A percentile compares a stretch with the other conserved stretches of the same genome.
phyloP scores from a whole-genome alignment of 495 filamentous ascomycete species.

The Penicillium canariense region DNA sequence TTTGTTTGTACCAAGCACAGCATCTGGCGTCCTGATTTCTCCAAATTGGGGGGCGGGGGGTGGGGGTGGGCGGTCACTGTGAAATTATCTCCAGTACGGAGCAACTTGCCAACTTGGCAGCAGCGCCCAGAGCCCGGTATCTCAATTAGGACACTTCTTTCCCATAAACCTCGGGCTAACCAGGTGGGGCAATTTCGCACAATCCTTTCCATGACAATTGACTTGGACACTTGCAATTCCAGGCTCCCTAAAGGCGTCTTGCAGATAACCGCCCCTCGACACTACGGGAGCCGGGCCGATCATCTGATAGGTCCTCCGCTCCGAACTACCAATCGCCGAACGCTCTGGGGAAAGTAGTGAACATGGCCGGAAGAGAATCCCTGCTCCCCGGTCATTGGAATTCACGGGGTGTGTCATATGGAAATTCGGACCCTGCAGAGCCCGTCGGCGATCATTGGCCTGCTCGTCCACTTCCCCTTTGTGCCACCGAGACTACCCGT shows the following conservation, averaged over 20 bases:
- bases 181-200: not conserved
- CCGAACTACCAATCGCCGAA: conserved; percentile 22
- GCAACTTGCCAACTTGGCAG: not conserved
- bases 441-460: not conserved
- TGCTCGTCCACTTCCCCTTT: not conserved
- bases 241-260: not conserved
- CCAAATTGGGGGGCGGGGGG: too few species aligned
- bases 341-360: conserved; percentile 10
- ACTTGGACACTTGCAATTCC: too few species aligned
- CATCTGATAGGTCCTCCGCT: conserved; percentile 17
- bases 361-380: not conserved
- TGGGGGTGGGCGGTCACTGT: too few species aligned
- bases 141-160: not conserved
- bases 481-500: conserved; percentile 5
- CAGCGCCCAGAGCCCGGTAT: not conserved
- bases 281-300: not conserved
- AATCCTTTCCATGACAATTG: not conserved
- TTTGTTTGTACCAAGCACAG: too few species aligned
- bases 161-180: not conserved
- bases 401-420: not conserved
- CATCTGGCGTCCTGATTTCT: too few species aligned
- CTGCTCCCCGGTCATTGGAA: not conserved
- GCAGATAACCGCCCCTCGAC: not conserved
- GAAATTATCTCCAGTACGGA: too few species aligned
- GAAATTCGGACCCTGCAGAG: not conserved